A percentile compares a stretch with the other conserved stretches of the same genome.
phyloP scores from a whole-genome alignment of 2,329 filamentous ascomycete genomes.

The Trichoderma pleuroti region DNA sequence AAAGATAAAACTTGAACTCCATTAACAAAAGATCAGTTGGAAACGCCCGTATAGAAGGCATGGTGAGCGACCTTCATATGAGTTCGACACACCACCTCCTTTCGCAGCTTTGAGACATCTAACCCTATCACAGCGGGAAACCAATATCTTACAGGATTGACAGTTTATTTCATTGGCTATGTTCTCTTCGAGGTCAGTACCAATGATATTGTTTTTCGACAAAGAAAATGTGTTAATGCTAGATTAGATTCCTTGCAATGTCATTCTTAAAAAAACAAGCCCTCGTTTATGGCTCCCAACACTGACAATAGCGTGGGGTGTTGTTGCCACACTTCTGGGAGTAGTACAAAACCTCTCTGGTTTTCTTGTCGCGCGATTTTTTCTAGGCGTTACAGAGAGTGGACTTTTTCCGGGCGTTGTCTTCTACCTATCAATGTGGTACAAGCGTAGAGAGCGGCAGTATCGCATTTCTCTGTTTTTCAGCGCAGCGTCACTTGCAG shows the following conservation, averaged over 20 bases:
- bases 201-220: not conserved
- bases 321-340: constrained; percentile 50
- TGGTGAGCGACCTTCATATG: constrained; percentile 50
- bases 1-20: constrained; percentile 29
- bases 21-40: constrained; percentile 42
- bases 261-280: constrained; percentile 58
- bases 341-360: constrained; percentile 48
- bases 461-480: constrained; percentile 57
- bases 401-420: constrained; percentile 51
- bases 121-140: constrained; percentile 45
- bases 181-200: constrained; percentile 50
- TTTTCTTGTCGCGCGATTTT: constrained; percentile 52
- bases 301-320: constrained; percentile 53
- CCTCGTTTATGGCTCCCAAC: constrained; percentile 56
- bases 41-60: constrained; percentile 55
- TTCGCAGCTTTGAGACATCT: not conserved
- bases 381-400: constrained; percentile 53
- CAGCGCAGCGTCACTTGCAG: constrained; percentile 51
- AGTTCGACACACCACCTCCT: constrained; percentile 34
- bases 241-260: constrained; percentile 55
- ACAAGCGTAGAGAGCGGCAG: constrained; percentile 51
- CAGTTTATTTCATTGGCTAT: constrained; percentile 63
- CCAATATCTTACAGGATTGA: constrained; percentile 63
- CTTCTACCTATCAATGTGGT: constrained; percentile 53
- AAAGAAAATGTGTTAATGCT: not conserved